phyloP scores from a whole-genome alignment of 2,329 filamentous ascomycete species.

The Penicillium rolfsii region DNA sequence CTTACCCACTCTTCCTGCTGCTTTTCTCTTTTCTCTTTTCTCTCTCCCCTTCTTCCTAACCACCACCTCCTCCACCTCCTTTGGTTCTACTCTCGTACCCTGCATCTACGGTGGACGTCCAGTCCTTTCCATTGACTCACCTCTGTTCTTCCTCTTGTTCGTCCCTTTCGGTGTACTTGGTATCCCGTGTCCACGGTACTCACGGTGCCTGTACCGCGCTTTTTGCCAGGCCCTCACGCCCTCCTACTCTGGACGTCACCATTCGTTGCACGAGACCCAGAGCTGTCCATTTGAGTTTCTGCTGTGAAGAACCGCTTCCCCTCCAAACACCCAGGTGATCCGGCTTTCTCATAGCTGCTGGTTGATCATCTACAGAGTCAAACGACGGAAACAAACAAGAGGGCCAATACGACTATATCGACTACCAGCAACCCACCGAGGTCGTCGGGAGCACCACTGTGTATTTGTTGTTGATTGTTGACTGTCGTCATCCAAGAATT shows the following conservation, averaged over 20 bases:
- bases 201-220: slow-evolving; percentile 11
- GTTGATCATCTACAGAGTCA: slow-evolving; percentile 10
- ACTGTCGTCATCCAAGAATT: slow-evolving; percentile 14
- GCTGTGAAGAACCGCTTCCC: background rate
- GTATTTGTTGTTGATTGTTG: background rate
- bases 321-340: slow-evolving; percentile 15
- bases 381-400: background rate
- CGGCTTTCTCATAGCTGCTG: slow-evolving; percentile 1
- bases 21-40: background rate
- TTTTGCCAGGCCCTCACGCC: slow-evolving; percentile 11
- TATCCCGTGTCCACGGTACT: slow-evolving; percentile 15
- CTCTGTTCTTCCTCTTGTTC: background rate
- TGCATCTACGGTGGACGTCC: background rate
- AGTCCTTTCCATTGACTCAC: slow-evolving; percentile 5
- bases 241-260: slow-evolving; percentile 25
- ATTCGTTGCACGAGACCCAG: slow-evolving; percentile 28
- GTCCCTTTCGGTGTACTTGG: background rate
- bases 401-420: background rate
- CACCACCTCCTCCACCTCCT: background rate
- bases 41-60: background rate
- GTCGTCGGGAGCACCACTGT: background rate
- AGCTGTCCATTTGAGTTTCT: slow-evolving; percentile 17
- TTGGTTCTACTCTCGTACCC: background rate
- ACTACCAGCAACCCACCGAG: background rate
- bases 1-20: background rate